Conservation (phyloP, 306 rosid species). For the Medicago arabica region DNA sequence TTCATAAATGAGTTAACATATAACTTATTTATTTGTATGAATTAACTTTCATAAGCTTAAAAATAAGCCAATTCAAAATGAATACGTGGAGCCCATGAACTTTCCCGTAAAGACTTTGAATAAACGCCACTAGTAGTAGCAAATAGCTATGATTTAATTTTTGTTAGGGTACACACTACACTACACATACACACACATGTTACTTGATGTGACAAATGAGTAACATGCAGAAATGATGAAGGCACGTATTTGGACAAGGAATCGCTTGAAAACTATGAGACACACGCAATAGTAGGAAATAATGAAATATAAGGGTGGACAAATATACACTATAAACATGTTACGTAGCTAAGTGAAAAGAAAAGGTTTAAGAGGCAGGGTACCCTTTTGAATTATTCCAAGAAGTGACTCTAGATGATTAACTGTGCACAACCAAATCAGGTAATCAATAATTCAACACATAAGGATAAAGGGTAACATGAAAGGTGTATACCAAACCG, state of each 20-base stretch:
- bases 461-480: slow-evolving; percentile 44
- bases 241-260: slow-evolving; percentile 43
- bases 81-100: slow-evolving; percentile 43
- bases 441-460: slow-evolving; percentile 59
- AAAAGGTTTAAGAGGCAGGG: slow-evolving; percentile 29
- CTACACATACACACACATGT: slow-evolving; percentile 13
- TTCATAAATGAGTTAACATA: too few species aligned
- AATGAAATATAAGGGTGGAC: slow-evolving; percentile 43
- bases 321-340: slow-evolving; percentile 47
- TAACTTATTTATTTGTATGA: too few species aligned
- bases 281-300: slow-evolving; percentile 40
- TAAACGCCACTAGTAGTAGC: slow-evolving; percentile 28
- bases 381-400: slow-evolving; percentile 45
- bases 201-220: slow-evolving; percentile 57
- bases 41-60: too few species aligned
- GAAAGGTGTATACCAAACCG: slow-evolving; percentile 46
- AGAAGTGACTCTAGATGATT: slow-evolving; percentile 46
- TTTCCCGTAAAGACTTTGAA: slow-evolving; percentile 39
- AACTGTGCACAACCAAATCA: slow-evolving; percentile 54
- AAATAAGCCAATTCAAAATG: not conserved
- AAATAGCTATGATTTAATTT: not conserved
- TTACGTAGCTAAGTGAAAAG: slow-evolving; percentile 41
- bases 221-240: slow-evolving; percentile 40
- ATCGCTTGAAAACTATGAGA: slow-evolving; percentile 58
- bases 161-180: not conserved